Evolutionary conservation across 768 basidiomycete genomes (phyloP).

Genomic region (Agrocybe chaxingu): DNA sequence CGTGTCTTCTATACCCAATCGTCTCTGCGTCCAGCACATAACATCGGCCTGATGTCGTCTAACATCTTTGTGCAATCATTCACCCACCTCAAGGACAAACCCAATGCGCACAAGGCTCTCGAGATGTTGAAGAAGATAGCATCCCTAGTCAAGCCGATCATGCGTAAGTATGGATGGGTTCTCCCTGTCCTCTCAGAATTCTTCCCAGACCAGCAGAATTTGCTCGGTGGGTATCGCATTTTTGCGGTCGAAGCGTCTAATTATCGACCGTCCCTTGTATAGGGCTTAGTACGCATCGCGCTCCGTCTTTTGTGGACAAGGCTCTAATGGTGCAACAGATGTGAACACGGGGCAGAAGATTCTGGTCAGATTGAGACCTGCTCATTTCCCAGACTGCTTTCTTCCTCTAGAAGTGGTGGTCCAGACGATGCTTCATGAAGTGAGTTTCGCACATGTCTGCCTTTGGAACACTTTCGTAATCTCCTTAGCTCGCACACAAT

Average conservation of each 20-base stretch:
- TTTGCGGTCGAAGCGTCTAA: constrained; percentile 5
- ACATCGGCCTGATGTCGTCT: constrained; percentile 34
- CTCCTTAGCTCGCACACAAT: constrained; percentile 76
- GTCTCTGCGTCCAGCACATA: not conserved
- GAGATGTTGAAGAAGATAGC: constrained; percentile 65
- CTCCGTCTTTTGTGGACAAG: not conserved
- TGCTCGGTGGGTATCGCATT: constrained; percentile 56
- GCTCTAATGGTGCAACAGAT: constrained; percentile 39
- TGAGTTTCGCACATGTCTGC: constrained; percentile 20
- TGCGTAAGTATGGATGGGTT: constrained; percentile 81
- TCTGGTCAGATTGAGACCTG: constrained; percentile 74
- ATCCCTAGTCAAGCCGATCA: constrained; percentile 88
- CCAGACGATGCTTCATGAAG: constrained; percentile 89
- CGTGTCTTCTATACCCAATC: too few relatives aligned
- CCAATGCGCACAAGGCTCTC: constrained; percentile 66
- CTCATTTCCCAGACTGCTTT: constrained; percentile 66
- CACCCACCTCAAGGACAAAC: constrained; percentile 67
- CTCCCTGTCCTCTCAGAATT: constrained; percentile 83
- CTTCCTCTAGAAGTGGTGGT: constrained; percentile 73
- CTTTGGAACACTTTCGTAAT: not conserved
- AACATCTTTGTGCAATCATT: constrained; percentile 63
- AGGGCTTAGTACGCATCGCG: constrained; percentile 33
- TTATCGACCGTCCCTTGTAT: not conserved
- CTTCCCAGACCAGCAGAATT: constrained; percentile 69
- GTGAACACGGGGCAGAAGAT: constrained; percentile 82